Evolutionary conservation across 768 basidiomycete species (phyloP).

Genomic region (Lentinula detonsa): DNA sequence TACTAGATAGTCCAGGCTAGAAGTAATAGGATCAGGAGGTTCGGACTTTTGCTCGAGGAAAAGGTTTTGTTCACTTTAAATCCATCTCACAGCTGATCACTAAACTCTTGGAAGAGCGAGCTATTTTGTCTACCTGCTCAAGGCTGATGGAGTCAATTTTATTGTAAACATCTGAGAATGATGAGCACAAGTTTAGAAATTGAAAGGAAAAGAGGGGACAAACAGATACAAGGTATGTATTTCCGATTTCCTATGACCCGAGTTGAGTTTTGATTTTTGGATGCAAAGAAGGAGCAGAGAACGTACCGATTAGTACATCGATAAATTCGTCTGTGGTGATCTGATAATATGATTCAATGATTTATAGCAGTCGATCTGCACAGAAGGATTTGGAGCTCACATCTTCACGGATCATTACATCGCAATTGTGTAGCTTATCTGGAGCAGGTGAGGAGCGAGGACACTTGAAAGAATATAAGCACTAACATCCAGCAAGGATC

Average conservation of each 20-base stretch:
- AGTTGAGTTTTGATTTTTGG: not conserved
- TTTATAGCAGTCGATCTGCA: not conserved
- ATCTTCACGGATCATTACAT: conserved; percentile 98
- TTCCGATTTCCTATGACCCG: conserved; percentile 72
- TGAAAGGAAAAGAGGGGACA: conserved; percentile 17
- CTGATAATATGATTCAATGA: conserved; percentile 30
- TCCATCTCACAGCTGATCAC: conserved; percentile 96
- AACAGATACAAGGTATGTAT: conserved; percentile 91
- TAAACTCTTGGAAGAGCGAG: conserved; percentile 76
- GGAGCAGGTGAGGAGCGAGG: not conserved
- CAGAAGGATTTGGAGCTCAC: conserved; percentile 34
- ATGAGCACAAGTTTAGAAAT: conserved; percentile 1
- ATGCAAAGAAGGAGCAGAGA: conserved; percentile 5
- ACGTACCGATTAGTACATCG: conserved; percentile 86
- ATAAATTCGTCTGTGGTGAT: conserved; percentile 97
- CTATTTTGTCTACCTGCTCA: conserved; percentile 78
- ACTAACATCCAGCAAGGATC: conserved; percentile 82
- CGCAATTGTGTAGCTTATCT: conserved; percentile 92
- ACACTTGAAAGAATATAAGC: not conserved
- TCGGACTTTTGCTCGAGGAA: not conserved
- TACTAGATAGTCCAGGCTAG: conserved; percentile 65
- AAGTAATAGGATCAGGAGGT: conserved; percentile 5
- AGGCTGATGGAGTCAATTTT: conserved; percentile 89
- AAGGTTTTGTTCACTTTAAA: conserved; percentile 57
- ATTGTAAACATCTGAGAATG: conserved; percentile 81